Percentiles rank a stretch among this genome's conserved stretches.
phyloP scores from a whole-genome alignment of 495 filamentous ascomycete genomes.

The Articulospora tetracladia region DNA sequence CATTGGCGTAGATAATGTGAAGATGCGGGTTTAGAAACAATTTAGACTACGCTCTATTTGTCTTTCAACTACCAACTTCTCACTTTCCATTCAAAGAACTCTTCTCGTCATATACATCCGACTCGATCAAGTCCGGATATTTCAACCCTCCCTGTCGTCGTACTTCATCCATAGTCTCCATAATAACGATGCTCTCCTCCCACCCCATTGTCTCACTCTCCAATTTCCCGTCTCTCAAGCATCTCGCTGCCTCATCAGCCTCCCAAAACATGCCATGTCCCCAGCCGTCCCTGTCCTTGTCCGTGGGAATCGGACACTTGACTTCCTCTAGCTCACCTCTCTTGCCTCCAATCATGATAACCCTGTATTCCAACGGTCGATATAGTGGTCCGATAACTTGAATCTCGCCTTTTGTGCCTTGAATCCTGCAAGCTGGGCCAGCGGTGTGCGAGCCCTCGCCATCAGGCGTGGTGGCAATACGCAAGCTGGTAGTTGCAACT shows the following conservation, averaged over 20 bases:
- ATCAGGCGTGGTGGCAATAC: constrained; percentile 41
- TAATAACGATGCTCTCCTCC: constrained; percentile 86
- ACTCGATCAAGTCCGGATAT: constrained; percentile 83
- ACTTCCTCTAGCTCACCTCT: constrained; percentile 47
- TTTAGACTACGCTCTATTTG: too few relatives aligned
- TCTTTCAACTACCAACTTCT: too few relatives aligned
- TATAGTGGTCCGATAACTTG: constrained; percentile 74
- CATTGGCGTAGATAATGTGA: too few relatives aligned
- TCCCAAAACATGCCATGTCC: constrained; percentile 94
- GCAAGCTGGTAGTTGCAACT: constrained; percentile 73
- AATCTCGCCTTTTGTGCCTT: constrained; percentile 83
- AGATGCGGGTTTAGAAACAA: too few relatives aligned
- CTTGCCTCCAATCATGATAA: constrained; percentile 36
- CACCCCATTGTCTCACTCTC: constrained; percentile 71
- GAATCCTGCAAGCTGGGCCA: constrained; percentile 73
- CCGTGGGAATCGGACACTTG: constrained; percentile 58
- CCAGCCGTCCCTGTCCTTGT: constrained; percentile 41
- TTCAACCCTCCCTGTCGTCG: constrained; percentile 69
- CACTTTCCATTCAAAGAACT: constrained; percentile 40
- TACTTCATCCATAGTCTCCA: constrained; percentile 92
- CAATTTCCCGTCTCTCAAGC: constrained; percentile 74
- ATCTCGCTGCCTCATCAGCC: constrained; percentile 84
- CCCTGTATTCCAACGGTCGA: constrained; percentile 60
- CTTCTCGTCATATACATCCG: constrained; percentile 59
- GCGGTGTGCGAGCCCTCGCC: constrained; percentile 62